A percentile compares a stretch with the other conserved stretches of the same genome.
Evolutionary conservation across 2,329 filamentous ascomycete genomes (phyloP).

Genomic region (Ceratocystis destructans): DNA sequence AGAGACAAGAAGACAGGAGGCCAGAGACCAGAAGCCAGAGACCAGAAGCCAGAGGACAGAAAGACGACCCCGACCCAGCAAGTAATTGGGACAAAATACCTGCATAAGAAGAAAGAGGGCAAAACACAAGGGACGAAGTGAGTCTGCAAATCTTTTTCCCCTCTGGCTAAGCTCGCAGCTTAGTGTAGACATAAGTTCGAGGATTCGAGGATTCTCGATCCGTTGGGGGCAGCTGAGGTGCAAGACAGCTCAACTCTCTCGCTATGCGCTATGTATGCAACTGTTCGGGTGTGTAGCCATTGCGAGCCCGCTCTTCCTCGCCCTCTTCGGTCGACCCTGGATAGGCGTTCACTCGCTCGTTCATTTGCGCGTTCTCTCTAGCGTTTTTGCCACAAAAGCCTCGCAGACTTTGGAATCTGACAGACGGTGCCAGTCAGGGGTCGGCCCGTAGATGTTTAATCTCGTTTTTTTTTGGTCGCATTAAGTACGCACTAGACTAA

Average conservation of each 20-base stretch:
- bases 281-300: background rate
- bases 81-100: background rate
- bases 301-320: no score
- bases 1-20: background rate
- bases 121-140: background rate
- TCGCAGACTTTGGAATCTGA: background rate
- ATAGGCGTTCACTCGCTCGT: background rate
- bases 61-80: no score
- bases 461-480: background rate
- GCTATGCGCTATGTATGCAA: background rate
- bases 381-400: background rate
- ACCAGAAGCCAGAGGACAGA: no score
- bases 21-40: background rate
- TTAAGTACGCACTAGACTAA: background rate
- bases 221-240: background rate
- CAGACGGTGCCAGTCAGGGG: background rate
- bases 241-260: no score
- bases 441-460: background rate
- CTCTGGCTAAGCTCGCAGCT: background rate
- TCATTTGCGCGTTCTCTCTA: background rate
- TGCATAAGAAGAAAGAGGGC: background rate
- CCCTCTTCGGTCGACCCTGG: no score
- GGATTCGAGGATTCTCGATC: background rate
- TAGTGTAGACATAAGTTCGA: background rate
- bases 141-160: background rate